A percentile compares a stretch with the other conserved stretches of the same genome.
These are phyloP conservation scores for Leccinum disarticulatum DNA, from an alignment of 768 basidiomycete species.

Conservation along the genomic window DNA sequence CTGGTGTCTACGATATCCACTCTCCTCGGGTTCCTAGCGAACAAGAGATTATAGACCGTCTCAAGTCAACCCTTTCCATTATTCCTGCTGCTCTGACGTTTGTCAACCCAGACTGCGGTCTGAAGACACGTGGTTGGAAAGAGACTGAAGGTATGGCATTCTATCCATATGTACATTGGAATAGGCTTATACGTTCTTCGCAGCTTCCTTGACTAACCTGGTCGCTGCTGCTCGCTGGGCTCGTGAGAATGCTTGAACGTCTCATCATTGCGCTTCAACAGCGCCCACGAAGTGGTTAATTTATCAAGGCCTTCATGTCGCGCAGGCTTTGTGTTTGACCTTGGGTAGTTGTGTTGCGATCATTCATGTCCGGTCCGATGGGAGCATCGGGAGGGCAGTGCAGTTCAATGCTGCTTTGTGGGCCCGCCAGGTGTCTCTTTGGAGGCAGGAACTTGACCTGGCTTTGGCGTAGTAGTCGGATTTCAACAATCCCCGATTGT, in stretches of 20 bases:
- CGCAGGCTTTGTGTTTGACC: slow-evolving; percentile 45
- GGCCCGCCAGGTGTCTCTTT: slow-evolving; percentile 26
- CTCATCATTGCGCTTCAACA: slow-evolving; percentile 80
- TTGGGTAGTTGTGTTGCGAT: slow-evolving; percentile 52
- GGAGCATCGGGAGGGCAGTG: slow-evolving; percentile 17
- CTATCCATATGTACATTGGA: slow-evolving; percentile 3
- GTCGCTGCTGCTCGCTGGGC: slow-evolving; percentile 94
- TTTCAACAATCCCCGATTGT: slow-evolving; percentile 75
- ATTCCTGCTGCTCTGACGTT: slow-evolving; percentile 81
- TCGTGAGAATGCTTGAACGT: slow-evolving; percentile 69
- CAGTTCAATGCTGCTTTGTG: slow-evolving; percentile 24
- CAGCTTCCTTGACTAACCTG: slow-evolving; percentile 79
- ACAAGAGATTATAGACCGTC: slow-evolving; percentile 92
- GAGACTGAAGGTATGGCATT: slow-evolving; percentile 75
- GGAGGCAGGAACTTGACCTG: slow-evolving; percentile 29
- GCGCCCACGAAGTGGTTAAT: slow-evolving; percentile 72
- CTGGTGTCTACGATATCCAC: slow-evolving; percentile 99
- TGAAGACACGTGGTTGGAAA: slow-evolving; percentile 98
- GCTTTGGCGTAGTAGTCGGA: slow-evolving; percentile 53
- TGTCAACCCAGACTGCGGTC: slow-evolving; percentile 97
- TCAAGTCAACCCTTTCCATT: slow-evolving; percentile 79
- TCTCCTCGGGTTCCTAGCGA: slow-evolving; percentile 95
- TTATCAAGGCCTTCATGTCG: slow-evolving; percentile 39
- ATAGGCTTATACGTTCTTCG: slow-evolving; percentile 9
- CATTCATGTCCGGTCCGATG: slow-evolving; percentile 26